Evolutionary conservation across 2,329 filamentous ascomycete species (phyloP), one percentile per base, ranked within the genome.

Genomic region (Didymellaceae sp.): DNA sequence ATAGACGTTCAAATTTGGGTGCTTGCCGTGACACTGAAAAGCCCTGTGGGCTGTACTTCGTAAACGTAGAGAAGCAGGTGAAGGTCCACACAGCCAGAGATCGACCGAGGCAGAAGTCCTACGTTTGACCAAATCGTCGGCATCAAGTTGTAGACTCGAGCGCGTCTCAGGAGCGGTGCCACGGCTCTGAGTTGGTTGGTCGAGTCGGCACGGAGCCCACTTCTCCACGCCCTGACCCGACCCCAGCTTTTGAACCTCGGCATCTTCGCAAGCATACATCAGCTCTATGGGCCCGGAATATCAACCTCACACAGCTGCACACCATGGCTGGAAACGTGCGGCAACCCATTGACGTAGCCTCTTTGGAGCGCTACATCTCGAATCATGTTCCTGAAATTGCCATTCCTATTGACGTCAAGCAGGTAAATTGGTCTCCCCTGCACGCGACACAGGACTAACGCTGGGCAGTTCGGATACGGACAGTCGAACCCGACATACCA

Each of bases 401-500:
- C 75, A 82, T 85, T 11, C 94, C 94, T 1, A 78, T 97, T 59
- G 87, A 91, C 35, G 79, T 97, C 61, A 95, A 96, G 78, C 93
- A 97, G 84, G 91, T 92, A 76, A 26, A 57, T 42, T 9, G 18
- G 28, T 20, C 35, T 22, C 18, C n/a, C n/a, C n/a, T 25, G 34
- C 40, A 34, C 13, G 24, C 14, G 21, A 30, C 47, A 40, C 20
- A 38, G 52, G 32, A 52, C 47, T 34, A 46, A 32, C 32, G 37
- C 22, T 5, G 20, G 16, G 25, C 67, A 97, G 90, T 99, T 97
- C 72, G 91, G 92, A 65, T 97, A 95, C 73, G 94, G 94, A 53
- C 94, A 97, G 77, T 96, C 91, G 51, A 99, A 97, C 72, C 94
- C 94, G 34, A 99, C 94, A 2, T 99, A 97, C 77, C 90, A 93